A percentile compares a stretch with the other conserved stretches of the same genome.
phyloP scores from a whole-genome alignment of 805 yeast species.

The Lachancea waltii region DNA sequence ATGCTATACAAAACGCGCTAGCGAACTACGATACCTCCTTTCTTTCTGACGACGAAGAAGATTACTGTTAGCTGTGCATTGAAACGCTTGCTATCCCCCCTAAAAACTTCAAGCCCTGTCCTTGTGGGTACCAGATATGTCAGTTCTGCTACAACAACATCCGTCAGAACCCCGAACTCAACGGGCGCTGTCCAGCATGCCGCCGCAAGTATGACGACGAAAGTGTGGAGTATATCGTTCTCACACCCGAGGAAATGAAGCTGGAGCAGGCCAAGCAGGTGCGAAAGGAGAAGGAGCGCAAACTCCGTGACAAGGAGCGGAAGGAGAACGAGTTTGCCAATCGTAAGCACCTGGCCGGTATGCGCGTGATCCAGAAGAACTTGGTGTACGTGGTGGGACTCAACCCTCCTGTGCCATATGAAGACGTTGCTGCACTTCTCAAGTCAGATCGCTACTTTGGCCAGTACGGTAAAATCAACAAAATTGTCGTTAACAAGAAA shows the following conservation, averaged over 20 bases:
- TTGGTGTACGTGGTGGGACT: slow-evolving; percentile 93
- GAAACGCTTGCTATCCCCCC: slow-evolving; percentile 97
- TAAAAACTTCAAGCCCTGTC: slow-evolving; percentile 97
- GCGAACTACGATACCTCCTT: slow-evolving; percentile 31
- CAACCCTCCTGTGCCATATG: slow-evolving; percentile 69
- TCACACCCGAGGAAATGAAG: slow-evolving; percentile 80
- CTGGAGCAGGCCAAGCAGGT: slow-evolving; percentile 74
- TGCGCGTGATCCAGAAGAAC: slow-evolving; percentile 97
- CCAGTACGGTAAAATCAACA: slow-evolving; percentile 94
- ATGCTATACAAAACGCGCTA: slow-evolving; percentile 28
- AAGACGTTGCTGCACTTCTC: slow-evolving; percentile 73
- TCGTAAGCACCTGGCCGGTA: slow-evolving; percentile 89
- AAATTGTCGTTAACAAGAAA: slow-evolving; percentile 85
- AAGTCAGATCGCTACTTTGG: slow-evolving; percentile 93
- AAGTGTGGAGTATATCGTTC: slow-evolving; percentile 75
- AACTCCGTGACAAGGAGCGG: slow-evolving; percentile 83
- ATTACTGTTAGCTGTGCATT: slow-evolving; percentile 79
- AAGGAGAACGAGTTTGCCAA: slow-evolving; percentile 78
- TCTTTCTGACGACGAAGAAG: slow-evolving; percentile 34
- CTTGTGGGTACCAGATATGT: slow-evolving; percentile 97
- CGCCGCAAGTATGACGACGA: slow-evolving; percentile 92
- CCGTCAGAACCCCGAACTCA: slow-evolving; percentile 88
- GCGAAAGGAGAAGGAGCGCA: slow-evolving; percentile 73
- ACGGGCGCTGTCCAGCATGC: slow-evolving; percentile 97
- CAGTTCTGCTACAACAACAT: slow-evolving; percentile 97